Percentiles rank a stretch among this genome's conserved stretches.
These are phyloP conservation scores for Seminavis robusta DNA, from an alignment of 108 stramenopile species.

Conservation along the genomic window DNA sequence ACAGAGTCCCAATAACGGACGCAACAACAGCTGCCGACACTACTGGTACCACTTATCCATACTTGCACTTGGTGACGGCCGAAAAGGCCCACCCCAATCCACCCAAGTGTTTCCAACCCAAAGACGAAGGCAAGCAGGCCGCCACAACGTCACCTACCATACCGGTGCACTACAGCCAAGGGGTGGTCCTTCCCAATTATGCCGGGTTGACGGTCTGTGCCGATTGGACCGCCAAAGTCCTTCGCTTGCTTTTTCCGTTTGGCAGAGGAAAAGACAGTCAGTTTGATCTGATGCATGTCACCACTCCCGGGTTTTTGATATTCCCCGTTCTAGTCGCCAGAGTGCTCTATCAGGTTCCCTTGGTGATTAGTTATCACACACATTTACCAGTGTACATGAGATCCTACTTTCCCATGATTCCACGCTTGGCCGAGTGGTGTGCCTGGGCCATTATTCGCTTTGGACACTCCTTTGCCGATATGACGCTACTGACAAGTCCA, in stretches of 20 bases:
- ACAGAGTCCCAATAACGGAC: too few relatives aligned
- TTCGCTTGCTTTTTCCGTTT: conserved; percentile 9
- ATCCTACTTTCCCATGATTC: conserved; percentile 31
- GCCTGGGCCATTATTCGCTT: conserved; percentile 36
- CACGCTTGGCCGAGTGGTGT: conserved; percentile 20
- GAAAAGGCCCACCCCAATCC: not conserved
- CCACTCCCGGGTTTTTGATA: conserved; percentile 61
- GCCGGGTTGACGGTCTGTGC: conserved; percentile 18
- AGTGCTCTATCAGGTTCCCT: conserved; percentile 25
- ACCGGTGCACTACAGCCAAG: conserved; percentile 31
- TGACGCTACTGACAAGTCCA: conserved; percentile 75
- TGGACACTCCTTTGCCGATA: conserved; percentile 65
- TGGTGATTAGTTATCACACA: conserved; percentile 68
- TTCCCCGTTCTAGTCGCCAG: conserved; percentile 41
- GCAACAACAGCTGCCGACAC: too few relatives aligned
- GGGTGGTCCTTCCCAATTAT: conserved; percentile 50
- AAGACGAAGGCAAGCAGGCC: too few relatives aligned
- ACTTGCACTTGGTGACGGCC: not conserved
- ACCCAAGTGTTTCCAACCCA: not conserved
- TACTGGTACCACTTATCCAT: too few relatives aligned
- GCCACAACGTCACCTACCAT: too few relatives aligned
- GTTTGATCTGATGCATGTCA: conserved; percentile 79
- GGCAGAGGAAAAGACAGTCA: too few relatives aligned
- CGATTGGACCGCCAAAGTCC: conserved; percentile 14
- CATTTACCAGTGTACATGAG: conserved; percentile 71